Evolutionary conservation across 305 asterid species (phyloP), one percentile per base, ranked within the genome.

Genomic region (Rubia tinctorum): DNA sequence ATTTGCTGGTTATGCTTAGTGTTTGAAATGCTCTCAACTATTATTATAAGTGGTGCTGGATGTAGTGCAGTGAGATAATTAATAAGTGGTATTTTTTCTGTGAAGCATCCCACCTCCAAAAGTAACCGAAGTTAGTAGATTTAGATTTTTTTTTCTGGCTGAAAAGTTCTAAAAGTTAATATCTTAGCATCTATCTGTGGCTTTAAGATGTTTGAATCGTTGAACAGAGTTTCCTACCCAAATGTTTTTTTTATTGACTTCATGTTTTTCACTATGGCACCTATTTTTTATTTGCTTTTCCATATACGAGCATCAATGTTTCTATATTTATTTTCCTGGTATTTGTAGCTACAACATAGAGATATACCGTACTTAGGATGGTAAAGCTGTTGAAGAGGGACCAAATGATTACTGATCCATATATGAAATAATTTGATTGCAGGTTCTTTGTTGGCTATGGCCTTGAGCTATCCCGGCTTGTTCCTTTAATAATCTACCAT

Each of bases 361-460:
- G n/a, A n/a, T n/a, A n/a, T n/a, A n/a, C 15, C 13, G 11, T 20
- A 44, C 40, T 68, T 6, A 7, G 0, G 37, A 14, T 34, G 15
- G 51, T 27, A 69, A 34, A 30, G 25, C 25, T 71, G 22, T 43
- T 45, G 47, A 51, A 17, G 37, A 25, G 25, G 66, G 18, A 39
- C n/a, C 27, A 43, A 18, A 20, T 77, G 68, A 51, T 23, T 43
- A 73, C 53, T 71, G 34, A 59, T n/a, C 14, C 47, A 40, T 75
- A 30, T 56, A 27, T 71, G 37, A n/a, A 55, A 34, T 34, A 59
- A 22, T 13, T 66, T 53, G 63, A 44, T 70, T 25, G 73, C 88
- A 95, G 99, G 92, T 92, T 90, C 87, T 95, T 95, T 74, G 91
- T 90, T 0, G 96, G 99, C 34, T 95, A 95, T 59, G 99, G 99